Percentiles rank a stretch among this genome's conserved stretches.
Evolutionary conservation across 805 yeast genomes (phyloP).

Genomic region (Cyberlindnera veronae): DNA sequence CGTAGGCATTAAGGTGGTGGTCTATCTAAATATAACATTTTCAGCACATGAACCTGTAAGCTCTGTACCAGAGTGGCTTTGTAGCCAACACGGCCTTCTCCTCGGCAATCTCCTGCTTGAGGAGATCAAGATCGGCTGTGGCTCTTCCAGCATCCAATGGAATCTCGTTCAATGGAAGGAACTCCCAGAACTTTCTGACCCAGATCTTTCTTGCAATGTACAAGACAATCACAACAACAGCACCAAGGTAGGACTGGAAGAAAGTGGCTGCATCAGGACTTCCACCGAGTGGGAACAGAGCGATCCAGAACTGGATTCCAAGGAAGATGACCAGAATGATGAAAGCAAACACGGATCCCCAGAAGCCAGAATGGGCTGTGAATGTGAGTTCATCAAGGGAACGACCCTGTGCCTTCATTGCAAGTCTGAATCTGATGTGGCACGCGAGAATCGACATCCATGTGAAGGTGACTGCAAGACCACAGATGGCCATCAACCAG

Average conservation of each 20-base stretch:
- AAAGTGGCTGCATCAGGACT: constrained; percentile 32
- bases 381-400: constrained; percentile 38
- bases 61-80: constrained; percentile 45
- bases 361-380: constrained; percentile 39
- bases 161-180: constrained; percentile 44
- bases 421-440: constrained; percentile 44
- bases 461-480: constrained; percentile 45
- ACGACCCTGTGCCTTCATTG: constrained; percentile 41
- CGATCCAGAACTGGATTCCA: constrained; percentile 46
- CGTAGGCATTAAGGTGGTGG: not conserved
- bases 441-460: constrained; percentile 47
- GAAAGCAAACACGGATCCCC: constrained; percentile 40
- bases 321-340: constrained; percentile 35
- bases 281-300: constrained; percentile 42
- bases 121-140: constrained; percentile 51
- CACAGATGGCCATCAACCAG: constrained; percentile 49
- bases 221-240: constrained; percentile 36
- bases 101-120: constrained; percentile 55
- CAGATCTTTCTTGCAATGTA: constrained; percentile 42
- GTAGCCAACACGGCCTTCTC: constrained; percentile 48
- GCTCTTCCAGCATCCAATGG: constrained; percentile 66
- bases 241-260: constrained; percentile 41
- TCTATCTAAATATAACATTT: constrained; percentile 27
- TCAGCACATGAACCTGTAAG: constrained; percentile 56
- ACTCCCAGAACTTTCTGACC: constrained; percentile 39